Evolutionary conservation across 768 basidiomycete genomes (phyloP).

Genomic region (Phlebiopsis flavidoalba): DNA sequence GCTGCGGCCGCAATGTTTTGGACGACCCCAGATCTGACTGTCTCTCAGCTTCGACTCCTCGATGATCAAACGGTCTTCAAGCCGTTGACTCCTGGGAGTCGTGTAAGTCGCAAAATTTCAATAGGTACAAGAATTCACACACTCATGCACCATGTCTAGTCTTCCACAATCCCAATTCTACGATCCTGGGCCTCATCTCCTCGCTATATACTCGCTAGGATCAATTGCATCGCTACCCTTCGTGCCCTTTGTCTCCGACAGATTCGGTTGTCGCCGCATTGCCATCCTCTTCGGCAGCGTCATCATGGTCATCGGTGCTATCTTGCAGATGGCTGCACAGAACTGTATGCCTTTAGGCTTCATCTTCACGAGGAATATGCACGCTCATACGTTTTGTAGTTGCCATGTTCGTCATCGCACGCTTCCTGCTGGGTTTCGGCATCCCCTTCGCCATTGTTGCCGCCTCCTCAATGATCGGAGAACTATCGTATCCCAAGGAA

Average conservation of each 20-base stretch:
- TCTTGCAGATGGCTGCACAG: constrained; percentile 21
- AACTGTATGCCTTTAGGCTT: constrained; percentile 31
- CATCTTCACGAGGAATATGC: neutral
- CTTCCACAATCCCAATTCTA: constrained; percentile 49
- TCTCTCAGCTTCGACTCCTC: constrained; percentile 47
- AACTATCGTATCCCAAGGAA: constrained; percentile 67
- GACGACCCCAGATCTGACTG: neutral
- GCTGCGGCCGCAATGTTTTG: neutral
- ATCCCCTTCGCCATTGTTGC: constrained; percentile 59
- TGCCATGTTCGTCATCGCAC: constrained; percentile 54
- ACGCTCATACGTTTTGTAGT: constrained; percentile 28
- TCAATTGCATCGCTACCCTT: constrained; percentile 49
- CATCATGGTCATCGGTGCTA: constrained; percentile 24
- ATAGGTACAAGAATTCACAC: neutral
- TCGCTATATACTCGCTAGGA: constrained; percentile 59
- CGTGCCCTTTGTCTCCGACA: constrained; percentile 46
- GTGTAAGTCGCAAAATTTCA: constrained; percentile 31
- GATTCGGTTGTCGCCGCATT: constrained; percentile 42
- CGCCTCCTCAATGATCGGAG: constrained; percentile 63
- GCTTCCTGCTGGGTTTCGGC: constrained; percentile 53
- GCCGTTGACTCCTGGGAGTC: constrained; percentile 52
- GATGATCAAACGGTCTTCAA: constrained; percentile 60
- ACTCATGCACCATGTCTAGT: constrained; percentile 27
- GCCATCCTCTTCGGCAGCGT: constrained; percentile 49
- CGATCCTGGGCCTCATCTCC: constrained; percentile 51